phyloP scores from a whole-genome alignment of 345 rosid species.

The Salix koriyanagi region DNA sequence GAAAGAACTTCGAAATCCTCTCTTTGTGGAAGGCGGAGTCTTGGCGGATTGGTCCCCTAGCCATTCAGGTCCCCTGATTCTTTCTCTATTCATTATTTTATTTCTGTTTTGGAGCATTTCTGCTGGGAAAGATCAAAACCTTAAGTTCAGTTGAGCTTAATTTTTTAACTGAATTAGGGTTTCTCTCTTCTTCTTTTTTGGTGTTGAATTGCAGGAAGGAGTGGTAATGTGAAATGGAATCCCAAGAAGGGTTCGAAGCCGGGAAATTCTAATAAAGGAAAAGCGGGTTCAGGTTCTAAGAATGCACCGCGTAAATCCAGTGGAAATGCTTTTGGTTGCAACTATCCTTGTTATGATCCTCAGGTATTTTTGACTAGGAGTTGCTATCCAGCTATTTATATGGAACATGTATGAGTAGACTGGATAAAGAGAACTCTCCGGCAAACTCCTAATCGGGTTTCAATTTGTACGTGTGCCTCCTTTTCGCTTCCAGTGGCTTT shows the following conservation, averaged over 20 bases:
- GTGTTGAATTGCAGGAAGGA: constrained; percentile 42
- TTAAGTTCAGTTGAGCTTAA: not conserved
- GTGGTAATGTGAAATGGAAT: constrained; percentile 13
- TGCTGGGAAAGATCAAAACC: too few relatives aligned
- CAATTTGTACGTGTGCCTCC: not conserved
- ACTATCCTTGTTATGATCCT: constrained; percentile 45
- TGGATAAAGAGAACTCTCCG: not conserved
- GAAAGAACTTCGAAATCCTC: constrained; percentile 21
- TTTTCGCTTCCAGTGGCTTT: not conserved
- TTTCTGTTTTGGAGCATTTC: not conserved
- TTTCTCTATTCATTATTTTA: not conserved
- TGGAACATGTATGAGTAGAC: not conserved
- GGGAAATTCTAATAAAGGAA: constrained; percentile 37
- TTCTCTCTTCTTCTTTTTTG: not conserved
- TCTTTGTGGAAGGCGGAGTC: constrained; percentile 74
- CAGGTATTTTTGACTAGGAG: constrained; percentile 34
- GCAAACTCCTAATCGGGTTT: not conserved
- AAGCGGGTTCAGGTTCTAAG: constrained; percentile 39
- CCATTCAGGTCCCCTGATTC: constrained; percentile 19
- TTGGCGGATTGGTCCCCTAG: constrained; percentile 58
- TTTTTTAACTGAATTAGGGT: not conserved
- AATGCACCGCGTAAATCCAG: constrained; percentile 28
- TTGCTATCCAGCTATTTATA: not conserved
- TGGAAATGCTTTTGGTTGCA: constrained; percentile 39
- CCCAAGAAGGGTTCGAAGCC: constrained; percentile 20